Base-by-base conservation (phyloP, 371 early-diverging fungal species). In the Apophysomyces ossiformis region DNA sequence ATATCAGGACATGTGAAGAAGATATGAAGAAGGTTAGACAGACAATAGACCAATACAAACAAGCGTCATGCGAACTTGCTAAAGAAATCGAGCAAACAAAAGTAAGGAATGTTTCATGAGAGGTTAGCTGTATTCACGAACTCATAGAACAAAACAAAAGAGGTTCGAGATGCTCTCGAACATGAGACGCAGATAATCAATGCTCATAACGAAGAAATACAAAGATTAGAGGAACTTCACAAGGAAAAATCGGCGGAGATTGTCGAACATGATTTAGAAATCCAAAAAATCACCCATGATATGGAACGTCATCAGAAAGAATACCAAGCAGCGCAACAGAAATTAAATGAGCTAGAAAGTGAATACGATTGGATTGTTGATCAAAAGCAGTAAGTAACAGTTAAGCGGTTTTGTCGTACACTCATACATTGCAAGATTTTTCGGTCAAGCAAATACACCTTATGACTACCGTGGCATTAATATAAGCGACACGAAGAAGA, bases 281-380 rank as follows among this genome's bases (percentile, higher is more conserved):
- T 90, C 4, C 92, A 95, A 74, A 93, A 91, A 72, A 68, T 89
- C 5, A 67, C 69, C 2, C 90, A 89, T 64, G 93, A 95, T 62
- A 74, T 92, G 37, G 92, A 92, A 45, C 74, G 89, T 13, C 83
- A 87, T 50, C 76, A 87, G 44, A 84, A 86, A 21, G 94, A 95
- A 36, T 83, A 81, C 26, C 82, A 85, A 16, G 70, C 83, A 12
- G 78, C 92, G 1, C 67, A 79, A 46, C 82, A 81, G 18, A 75
- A 69, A 5, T 69, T 92, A 3, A 61, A 71, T 8, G 80, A 85
- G 5, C 69, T 95, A 46, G 85, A 87, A 73, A 75, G 71, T 21
- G 85, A 86, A 56, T 83, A 96, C 66, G 87, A 89, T 12, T 97
- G 98, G 98, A 95, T 98, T 57, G 68, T 66, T 7, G 95, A 95